Percentiles rank a stretch among this genome's conserved stretches.
phyloP scores from a whole-genome alignment of 1,284 basidiomycete genomes.

The Melampsora larici-populina region DNA sequence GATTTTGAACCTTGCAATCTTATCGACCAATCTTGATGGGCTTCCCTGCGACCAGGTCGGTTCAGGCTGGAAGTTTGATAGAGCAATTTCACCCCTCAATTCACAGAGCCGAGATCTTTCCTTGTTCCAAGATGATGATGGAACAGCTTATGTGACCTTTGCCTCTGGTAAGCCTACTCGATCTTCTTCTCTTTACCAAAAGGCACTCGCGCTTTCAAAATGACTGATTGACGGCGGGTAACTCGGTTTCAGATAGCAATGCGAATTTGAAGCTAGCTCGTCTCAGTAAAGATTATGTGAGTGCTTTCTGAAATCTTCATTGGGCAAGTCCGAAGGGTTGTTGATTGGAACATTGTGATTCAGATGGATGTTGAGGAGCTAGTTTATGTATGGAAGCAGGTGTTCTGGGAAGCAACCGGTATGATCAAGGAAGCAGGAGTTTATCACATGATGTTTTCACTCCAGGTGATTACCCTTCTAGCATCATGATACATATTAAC shows the following conservation, averaged over 20 bases:
- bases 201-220: too few relatives aligned
- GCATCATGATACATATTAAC: too few relatives aligned
- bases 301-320: conserved; percentile 46
- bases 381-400: background rate
- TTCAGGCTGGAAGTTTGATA: conserved; percentile 57
- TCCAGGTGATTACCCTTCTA: conserved; percentile 46
- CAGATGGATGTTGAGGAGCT: background rate
- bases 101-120: too few relatives aligned
- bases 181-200: too few relatives aligned
- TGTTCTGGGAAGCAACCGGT: too few relatives aligned
- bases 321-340: background rate
- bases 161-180: conserved; percentile 59
- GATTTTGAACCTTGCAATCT: background rate
- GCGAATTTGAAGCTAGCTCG: conserved; percentile 66
- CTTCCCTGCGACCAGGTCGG: conserved; percentile 50
- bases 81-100: conserved; percentile 62
- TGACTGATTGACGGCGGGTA: too few relatives aligned
- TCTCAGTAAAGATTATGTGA: conserved; percentile 63
- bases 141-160: conserved; percentile 63
- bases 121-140: conserved; percentile 59
- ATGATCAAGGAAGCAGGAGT: conserved; percentile 61
- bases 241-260: conserved; percentile 59
- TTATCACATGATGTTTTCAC: background rate
- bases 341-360: background rate
- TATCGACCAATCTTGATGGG: background rate